Percentiles rank a stretch among this genome's conserved stretches.
Conservation (phyloP, 2,329 filamentous ascomycete genomes). For the Fusarium compactum region DNA sequence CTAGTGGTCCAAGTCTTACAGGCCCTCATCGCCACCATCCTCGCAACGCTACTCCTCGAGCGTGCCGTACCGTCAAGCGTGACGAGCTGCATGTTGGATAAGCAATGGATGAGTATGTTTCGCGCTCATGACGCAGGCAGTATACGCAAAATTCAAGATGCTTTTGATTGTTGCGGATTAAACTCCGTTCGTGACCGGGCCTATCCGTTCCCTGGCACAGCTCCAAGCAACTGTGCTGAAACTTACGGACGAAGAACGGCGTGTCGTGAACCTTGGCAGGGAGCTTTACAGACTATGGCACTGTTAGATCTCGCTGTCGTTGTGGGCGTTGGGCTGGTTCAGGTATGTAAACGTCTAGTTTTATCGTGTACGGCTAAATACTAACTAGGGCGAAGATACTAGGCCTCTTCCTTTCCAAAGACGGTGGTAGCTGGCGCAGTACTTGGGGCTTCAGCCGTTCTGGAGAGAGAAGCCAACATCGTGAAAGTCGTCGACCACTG, state of each 20-base stretch:
- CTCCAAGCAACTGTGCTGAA: conserved; percentile 57
- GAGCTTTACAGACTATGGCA: conserved; percentile 64
- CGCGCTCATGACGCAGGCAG: conserved; percentile 60
- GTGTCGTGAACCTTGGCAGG: conserved; percentile 69
- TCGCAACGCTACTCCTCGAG: conserved; percentile 59
- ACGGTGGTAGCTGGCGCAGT: conserved; percentile 50
- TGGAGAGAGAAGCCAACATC: conserved; percentile 9
- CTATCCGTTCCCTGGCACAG: conserved; percentile 67
- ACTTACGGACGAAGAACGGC: conserved; percentile 59
- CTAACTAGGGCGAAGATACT: conserved; percentile 45
- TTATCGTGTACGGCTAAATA: not conserved
- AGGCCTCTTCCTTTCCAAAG: conserved; percentile 49
- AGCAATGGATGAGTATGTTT: conserved; percentile 68
- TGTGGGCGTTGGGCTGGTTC: conserved; percentile 64
- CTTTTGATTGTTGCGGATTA: conserved; percentile 75
- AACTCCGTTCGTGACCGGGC: conserved; percentile 67
- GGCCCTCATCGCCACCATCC: conserved; percentile 56
- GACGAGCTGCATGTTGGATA: conserved; percentile 66
- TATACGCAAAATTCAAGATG: conserved; percentile 73
- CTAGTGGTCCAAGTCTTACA: conserved; percentile 58
- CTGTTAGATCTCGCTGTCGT: conserved; percentile 68
- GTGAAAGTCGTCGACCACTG: conserved; percentile 44
- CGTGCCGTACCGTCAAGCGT: conserved; percentile 50
- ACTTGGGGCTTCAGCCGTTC: conserved; percentile 35
- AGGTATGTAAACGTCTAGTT: conserved; percentile 56